Conservation (phyloP, 2,329 filamentous ascomycete genomes). For the Gyromitra esculenta region DNA sequence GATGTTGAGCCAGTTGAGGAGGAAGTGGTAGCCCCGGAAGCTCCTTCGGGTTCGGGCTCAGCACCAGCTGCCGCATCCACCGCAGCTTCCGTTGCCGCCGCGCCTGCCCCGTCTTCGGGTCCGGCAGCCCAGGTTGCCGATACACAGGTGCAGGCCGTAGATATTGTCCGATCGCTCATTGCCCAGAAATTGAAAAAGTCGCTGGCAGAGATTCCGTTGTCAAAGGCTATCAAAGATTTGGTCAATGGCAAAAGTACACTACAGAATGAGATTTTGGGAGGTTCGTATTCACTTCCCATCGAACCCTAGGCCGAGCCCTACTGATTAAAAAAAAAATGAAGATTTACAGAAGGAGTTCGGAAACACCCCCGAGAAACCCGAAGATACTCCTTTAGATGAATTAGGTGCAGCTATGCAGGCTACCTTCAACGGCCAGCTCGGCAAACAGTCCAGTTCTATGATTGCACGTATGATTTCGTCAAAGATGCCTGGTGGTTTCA, state of each 20-base stretch:
- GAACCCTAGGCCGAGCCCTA: background rate
- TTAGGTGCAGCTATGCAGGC: conserved; percentile 94
- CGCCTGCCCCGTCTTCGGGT: conserved; percentile 75
- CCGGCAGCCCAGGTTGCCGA: conserved; percentile 88
- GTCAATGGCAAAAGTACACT: conserved; percentile 93
- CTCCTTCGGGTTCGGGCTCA: conserved; percentile 61
- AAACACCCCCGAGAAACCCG: conserved; percentile 96
- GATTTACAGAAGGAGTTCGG: conserved; percentile 98
- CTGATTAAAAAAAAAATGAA: conserved; percentile 29
- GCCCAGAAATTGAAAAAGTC: conserved; percentile 98
- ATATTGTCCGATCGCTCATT: conserved; percentile 87
- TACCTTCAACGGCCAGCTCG: conserved; percentile 98
- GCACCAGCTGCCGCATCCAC: conserved; percentile 62
- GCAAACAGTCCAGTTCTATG: conserved; percentile 93
- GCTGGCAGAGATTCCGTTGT: conserved; percentile 84
- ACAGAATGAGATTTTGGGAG: conserved; percentile 95
- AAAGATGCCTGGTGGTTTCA: conserved; percentile 99
- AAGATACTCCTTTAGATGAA: conserved; percentile 96
- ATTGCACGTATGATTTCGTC: conserved; percentile 95
- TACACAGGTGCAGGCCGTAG: conserved; percentile 84
- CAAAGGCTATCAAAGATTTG: conserved; percentile 97
- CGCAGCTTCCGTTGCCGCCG: conserved; percentile 63
- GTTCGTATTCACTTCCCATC: conserved; percentile 29
- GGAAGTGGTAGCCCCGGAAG: conserved; percentile 74
- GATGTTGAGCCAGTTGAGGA: conserved; percentile 95